A percentile compares a stretch with the other conserved stretches of the same genome.
phyloP scores from a whole-genome alignment of 1,284 basidiomycete genomes.

The Xerocomus cyaneibrunnescens region DNA sequence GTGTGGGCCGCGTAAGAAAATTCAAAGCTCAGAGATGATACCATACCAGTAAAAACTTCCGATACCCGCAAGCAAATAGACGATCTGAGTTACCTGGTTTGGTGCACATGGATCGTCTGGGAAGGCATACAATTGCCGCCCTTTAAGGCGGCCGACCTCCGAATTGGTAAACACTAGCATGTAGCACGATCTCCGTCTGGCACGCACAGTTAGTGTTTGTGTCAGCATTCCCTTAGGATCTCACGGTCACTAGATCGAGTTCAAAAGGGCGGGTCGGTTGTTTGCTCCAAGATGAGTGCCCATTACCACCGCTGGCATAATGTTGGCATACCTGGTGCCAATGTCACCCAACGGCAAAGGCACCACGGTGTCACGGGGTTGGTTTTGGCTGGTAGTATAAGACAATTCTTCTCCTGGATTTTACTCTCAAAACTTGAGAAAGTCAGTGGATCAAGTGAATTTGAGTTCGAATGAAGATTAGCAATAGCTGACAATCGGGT shows the following conservation, averaged over 20 bases:
- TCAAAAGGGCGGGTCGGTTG: no score
- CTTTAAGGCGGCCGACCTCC: not conserved
- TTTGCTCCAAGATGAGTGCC: no score
- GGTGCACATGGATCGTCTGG: not conserved
- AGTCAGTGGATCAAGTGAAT: no score
- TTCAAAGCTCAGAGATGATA: not conserved
- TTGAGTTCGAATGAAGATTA: no score
- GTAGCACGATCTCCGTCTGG: not conserved
- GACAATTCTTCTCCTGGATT: no score
- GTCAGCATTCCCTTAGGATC: not conserved
- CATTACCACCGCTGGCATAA: not conserved
- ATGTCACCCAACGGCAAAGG: no score
- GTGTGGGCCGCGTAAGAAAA: not conserved
- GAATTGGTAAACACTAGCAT: not conserved
- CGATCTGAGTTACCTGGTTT: not conserved
- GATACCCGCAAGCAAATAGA: not conserved
- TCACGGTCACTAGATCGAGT: not conserved
- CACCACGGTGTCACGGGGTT: no score
- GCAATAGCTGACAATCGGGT: no score
- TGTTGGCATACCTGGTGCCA: slow-evolving; percentile 2
- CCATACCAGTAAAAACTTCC: not conserved
- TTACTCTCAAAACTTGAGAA: no score
- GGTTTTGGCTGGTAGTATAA: no score
- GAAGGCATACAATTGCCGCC: not conserved
- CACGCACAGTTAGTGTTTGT: not conserved